Base-by-base conservation (phyloP, 345 rosid genomes). In the Eucalyptus fibrosa region DNA sequence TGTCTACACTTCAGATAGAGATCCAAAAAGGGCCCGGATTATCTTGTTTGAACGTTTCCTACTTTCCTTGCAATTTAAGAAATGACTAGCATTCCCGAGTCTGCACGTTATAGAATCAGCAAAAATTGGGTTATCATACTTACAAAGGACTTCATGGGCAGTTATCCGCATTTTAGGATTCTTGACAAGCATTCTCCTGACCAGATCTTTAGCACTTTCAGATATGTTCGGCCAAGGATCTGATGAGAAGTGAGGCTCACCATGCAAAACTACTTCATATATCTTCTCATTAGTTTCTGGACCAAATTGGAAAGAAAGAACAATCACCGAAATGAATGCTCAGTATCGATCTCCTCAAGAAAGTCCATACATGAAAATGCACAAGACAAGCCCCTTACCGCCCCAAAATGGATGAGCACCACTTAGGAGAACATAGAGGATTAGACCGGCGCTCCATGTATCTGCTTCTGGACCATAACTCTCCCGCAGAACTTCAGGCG, bases 401-500 rank as follows among this genome's bases (percentile, higher is more conserved):
- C 95, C 97, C 98, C 98, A 96, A 92, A 96, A 97, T 86, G 99
- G 99, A 91, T 98, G 99, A 17, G 94, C 95, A 8, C 99, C 99
- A 88, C 95, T 88, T 47, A 97, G 91, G 77, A 97, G 93, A 90
- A 97, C 96, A 91, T 96, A 97, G 83, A 96, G 88, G 89, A 97
- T 94, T 87, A 97, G 99, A 50, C 99, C 99, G 7, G 97, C 97
- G 89, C 99, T 97, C 98, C 98, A 96, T 65, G 96, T 94, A 92
- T 97, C 99, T 18, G 97, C 96, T 93, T 96, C 97, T 34, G 93
- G 96, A 92, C 99, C 97, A 53, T 97, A 96, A 21, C 53, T 80
- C 92, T 95, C 94, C 80, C 88, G 87, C 90, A 97, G 87, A 92
- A 97, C 93, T 91, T 96, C 99, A 44, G 97, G 99, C 3, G 97